Percentiles rank a stretch among this genome's conserved stretches.
These are phyloP conservation scores for Durio zibethinus DNA, from an alignment of 345 rosid species.

Conservation along the genomic window DNA sequence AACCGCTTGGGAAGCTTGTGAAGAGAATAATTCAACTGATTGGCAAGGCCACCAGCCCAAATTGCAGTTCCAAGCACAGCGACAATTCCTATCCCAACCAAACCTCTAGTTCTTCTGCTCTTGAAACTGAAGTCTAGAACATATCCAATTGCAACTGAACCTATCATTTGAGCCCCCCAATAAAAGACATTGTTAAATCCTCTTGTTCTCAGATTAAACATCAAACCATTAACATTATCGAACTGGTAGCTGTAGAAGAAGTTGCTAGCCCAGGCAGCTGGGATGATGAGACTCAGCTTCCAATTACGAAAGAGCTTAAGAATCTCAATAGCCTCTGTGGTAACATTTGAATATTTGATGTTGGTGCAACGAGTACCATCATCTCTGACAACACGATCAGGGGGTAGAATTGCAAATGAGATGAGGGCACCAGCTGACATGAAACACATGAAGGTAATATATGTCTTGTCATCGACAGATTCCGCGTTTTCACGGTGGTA, in stretches of 20 bases:
- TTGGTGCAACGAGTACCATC: slow-evolving; percentile 48
- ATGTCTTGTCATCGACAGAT: slow-evolving; percentile 52
- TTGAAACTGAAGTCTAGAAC: slow-evolving; percentile 52
- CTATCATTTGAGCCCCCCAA: slow-evolving; percentile 72
- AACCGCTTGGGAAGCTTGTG: slow-evolving; percentile 24
- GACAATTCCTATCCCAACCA: slow-evolving; percentile 51
- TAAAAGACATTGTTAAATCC: slow-evolving; percentile 69
- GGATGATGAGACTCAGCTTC: slow-evolving; percentile 51
- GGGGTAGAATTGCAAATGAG: slow-evolving; percentile 47
- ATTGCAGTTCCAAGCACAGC: slow-evolving; percentile 46
- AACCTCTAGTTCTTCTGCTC: slow-evolving; percentile 50
- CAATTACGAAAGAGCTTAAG: slow-evolving; percentile 48
- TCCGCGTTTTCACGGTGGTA: slow-evolving; percentile 34
- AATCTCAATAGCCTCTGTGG: slow-evolving; percentile 42
- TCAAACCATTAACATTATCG: slow-evolving; percentile 42
- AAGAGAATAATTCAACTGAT: slow-evolving; percentile 39
- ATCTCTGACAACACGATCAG: slow-evolving; percentile 40
- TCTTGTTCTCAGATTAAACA: slow-evolving; percentile 58
- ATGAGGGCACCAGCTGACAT: slow-evolving; percentile 47
- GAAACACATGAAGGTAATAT: slow-evolving; percentile 60
- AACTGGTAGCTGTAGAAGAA: slow-evolving; percentile 69
- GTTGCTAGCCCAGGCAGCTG: slow-evolving; percentile 69
- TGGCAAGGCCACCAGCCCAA: slow-evolving; percentile 66
- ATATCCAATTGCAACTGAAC: slow-evolving; percentile 48
- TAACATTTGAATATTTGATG: slow-evolving; percentile 42